phyloP scores from a whole-genome alignment of 2,329 filamentous ascomycete species.

The Scedosporium apiospermum region DNA sequence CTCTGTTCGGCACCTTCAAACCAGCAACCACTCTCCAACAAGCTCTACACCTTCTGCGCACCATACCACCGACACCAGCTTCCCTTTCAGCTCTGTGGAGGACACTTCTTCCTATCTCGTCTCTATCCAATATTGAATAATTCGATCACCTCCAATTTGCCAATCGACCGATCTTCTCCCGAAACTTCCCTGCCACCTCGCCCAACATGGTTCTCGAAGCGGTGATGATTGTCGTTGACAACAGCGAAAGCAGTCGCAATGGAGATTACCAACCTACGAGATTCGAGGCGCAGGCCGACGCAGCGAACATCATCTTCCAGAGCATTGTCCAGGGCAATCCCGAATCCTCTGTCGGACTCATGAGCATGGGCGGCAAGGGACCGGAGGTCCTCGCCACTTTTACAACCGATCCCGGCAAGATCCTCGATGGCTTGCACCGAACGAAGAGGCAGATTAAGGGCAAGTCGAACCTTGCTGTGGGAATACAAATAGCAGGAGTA shows the following conservation, averaged over 20 bases:
- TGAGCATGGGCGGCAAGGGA: constrained; percentile 98
- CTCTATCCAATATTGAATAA: neutral
- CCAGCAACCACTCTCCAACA: constrained; percentile 13
- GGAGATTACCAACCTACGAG: constrained; percentile 86
- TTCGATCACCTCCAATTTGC: neutral
- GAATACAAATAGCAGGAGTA: constrained; percentile 91
- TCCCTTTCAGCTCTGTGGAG: neutral
- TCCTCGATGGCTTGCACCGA: constrained; percentile 82
- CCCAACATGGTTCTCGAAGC: constrained; percentile 94
- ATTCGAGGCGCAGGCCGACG: constrained; percentile 93
- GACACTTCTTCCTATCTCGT: neutral
- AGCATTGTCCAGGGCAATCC: constrained; percentile 92
- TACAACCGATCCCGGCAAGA: constrained; percentile 92
- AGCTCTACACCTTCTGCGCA: constrained; percentile 7
- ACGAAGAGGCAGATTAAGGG: constrained; percentile 89
- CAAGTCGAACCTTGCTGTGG: constrained; percentile 77
- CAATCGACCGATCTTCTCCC: neutral
- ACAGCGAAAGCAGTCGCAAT: constrained; percentile 97
- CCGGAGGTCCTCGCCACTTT: constrained; percentile 94
- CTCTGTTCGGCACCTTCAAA: constrained; percentile 14
- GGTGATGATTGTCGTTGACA: constrained; percentile 99
- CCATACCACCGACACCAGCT: constrained; percentile 6
- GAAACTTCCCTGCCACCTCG: constrained; percentile 11
- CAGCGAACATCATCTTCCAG: constrained; percentile 89
- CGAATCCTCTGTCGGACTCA: constrained; percentile 92